Percentiles rank a stretch among this genome's conserved stretches.
phyloP scores from a whole-genome alignment of 208 protist genomes.

The Trypanosoma theileri region DNA sequence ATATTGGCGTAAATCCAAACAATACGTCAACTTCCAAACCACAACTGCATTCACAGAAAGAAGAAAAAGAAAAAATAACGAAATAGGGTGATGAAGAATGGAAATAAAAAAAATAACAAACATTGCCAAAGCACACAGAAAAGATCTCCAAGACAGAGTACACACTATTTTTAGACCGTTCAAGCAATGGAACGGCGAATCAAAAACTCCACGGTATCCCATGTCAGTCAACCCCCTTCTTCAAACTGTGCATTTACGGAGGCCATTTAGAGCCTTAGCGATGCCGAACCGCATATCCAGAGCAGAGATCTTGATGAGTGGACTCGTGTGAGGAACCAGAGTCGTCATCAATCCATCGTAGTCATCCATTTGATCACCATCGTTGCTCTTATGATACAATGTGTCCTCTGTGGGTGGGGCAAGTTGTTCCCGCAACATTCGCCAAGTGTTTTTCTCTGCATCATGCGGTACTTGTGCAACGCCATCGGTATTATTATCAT shows the following conservation, averaged over 20 bases:
- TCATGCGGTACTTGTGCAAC: neutral
- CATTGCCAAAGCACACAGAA: neutral
- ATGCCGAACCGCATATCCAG: conserved; percentile 59
- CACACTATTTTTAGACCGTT: too few species aligned
- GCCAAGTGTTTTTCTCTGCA: conserved; percentile 14
- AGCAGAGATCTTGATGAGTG: conserved; percentile 35
- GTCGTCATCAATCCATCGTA: neutral
- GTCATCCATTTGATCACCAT: neutral
- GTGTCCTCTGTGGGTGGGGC: neutral
- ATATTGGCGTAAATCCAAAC: too few species aligned
- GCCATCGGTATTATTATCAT: neutral
- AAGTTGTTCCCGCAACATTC: conserved; percentile 17
- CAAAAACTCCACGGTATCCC: neutral
- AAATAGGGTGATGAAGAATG: too few species aligned
- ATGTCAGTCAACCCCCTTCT: neutral
- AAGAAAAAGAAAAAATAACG: neutral
- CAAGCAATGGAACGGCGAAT: neutral
- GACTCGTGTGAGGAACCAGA: conserved; percentile 14
- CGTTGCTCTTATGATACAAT: neutral
- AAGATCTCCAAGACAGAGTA: neutral
- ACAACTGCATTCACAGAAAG: neutral
- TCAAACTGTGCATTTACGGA: neutral
- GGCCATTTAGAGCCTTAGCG: conserved; percentile 21
- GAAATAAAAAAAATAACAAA: too few species aligned
- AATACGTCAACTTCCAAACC: neutral